Conservation (phyloP, 139 green algal genomes). For the Closterium sp. region DNA sequence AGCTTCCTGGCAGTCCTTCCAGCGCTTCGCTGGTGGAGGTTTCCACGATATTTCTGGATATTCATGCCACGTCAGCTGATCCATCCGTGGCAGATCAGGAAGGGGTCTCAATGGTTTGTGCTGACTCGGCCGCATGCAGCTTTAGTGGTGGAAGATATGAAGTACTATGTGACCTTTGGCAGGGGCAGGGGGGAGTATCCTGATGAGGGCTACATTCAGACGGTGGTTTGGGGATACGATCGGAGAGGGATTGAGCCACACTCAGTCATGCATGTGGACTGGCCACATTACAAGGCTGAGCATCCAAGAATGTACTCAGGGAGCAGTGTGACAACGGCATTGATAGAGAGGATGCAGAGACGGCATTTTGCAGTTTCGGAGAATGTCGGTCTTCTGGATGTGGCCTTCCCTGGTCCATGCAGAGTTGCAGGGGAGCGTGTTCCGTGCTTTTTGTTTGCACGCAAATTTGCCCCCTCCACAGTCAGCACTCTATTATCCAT, state of each 20-base stretch:
- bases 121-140: background rate
- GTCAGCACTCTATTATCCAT: background rate
- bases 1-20: background rate
- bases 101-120: background rate
- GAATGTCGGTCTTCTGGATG: background rate
- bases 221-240: background rate
- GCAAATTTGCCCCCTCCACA: background rate
- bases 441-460: background rate
- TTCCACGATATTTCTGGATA: background rate
- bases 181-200: background rate
- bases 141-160: background rate
- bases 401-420: background rate
- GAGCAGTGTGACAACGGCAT: background rate
- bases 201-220: conserved; percentile 7
- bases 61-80: background rate
- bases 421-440: background rate
- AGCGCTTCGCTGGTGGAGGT: background rate
- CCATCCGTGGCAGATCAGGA: background rate
- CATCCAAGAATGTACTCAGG: background rate
- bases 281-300: background rate
- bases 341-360: background rate
- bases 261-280: conserved; percentile 1
- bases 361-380: background rate
- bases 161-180: background rate
- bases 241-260: background rate